Evolutionary conservation across 2,329 filamentous ascomycete genomes (phyloP).

Genomic region (Scedosporium boydii): DNA sequence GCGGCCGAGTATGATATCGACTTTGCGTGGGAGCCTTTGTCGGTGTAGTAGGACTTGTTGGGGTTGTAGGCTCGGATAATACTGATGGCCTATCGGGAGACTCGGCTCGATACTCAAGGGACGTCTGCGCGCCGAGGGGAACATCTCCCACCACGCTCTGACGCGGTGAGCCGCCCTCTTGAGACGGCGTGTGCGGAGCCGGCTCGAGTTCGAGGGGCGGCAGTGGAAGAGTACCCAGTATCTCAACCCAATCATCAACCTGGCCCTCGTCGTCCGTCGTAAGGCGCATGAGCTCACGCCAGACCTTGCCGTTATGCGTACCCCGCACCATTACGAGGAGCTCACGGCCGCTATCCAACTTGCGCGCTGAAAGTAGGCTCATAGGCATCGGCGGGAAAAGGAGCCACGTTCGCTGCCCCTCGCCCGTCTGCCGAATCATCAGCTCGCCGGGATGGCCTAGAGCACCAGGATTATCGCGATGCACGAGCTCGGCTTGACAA

Average conservation of each 20-base stretch:
- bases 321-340: slow-evolving; percentile 84
- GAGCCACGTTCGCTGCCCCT: slow-evolving; percentile 63
- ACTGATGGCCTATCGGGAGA: neutral
- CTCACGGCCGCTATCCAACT: slow-evolving; percentile 59
- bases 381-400: slow-evolving; percentile 82
- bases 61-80: neutral
- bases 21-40: slow-evolving; percentile 19
- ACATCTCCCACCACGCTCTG: slow-evolving; percentile 16
- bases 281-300: slow-evolving; percentile 79
- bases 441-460: slow-evolving; percentile 66
- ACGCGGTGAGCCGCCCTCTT: slow-evolving; percentile 11
- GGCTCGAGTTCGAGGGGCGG: slow-evolving; percentile 32
- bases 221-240: slow-evolving; percentile 50
- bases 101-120: neutral
- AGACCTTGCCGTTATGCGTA: slow-evolving; percentile 52
- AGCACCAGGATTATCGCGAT: slow-evolving; percentile 68
- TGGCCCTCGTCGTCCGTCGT: slow-evolving; percentile 67
- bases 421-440: slow-evolving; percentile 85
- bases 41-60: slow-evolving; percentile 11
- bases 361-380: slow-evolving; percentile 67
- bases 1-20: slow-evolving; percentile 21
- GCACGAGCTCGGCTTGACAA: slow-evolving; percentile 78
- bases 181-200: slow-evolving; percentile 14
- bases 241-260: slow-evolving; percentile 76
- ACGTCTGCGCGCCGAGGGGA: slow-evolving; percentile 19